phyloP scores from a whole-genome alignment of 2,329 filamentous ascomycete species.

The Coniella vitis region DNA sequence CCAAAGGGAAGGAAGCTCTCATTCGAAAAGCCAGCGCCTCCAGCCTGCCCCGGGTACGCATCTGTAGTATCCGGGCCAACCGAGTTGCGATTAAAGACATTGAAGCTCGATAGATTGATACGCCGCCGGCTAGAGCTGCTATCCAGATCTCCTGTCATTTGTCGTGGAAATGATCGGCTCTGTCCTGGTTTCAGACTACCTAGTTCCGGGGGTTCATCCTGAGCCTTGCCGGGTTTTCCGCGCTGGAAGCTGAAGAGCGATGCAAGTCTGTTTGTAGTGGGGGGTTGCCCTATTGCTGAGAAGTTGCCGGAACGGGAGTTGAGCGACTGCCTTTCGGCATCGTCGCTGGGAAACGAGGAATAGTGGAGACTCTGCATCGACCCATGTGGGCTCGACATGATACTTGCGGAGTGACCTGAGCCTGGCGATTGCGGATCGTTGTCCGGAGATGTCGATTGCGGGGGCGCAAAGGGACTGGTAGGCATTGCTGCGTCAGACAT shows the following conservation, averaged over 20 bases:
- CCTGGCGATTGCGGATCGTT: constrained; percentile 53
- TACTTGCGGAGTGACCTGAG: constrained; percentile 51
- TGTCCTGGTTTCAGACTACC: constrained; percentile 65
- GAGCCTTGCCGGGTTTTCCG: constrained; percentile 53
- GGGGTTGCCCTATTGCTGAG: constrained; percentile 24
- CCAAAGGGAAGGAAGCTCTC: constrained; percentile 41
- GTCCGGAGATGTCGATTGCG: constrained; percentile 26
- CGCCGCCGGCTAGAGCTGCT: constrained; percentile 46
- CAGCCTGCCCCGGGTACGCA: constrained; percentile 20
- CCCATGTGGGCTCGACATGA: constrained; percentile 55
- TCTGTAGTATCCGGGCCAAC: constrained; percentile 38
- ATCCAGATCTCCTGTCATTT: constrained; percentile 47
- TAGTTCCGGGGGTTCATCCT: constrained; percentile 55
- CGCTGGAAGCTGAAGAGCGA: constrained; percentile 54
- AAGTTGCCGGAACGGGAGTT: constrained; percentile 25
- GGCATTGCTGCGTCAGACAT: constrained; percentile 21
- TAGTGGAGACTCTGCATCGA: constrained; percentile 54
- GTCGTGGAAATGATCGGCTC: constrained; percentile 69
- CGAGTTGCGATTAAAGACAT: constrained; percentile 48
- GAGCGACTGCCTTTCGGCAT: constrained; percentile 37
- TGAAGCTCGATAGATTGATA: constrained; percentile 54
- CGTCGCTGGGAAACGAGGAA: constrained; percentile 39
- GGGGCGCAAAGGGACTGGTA: constrained; percentile 31
- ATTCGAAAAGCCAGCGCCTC: constrained; percentile 32
- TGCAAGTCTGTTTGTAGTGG: constrained; percentile 37